Conservation (phyloP, 352 stramenopile species). For the Globisporangium polare region DNA sequence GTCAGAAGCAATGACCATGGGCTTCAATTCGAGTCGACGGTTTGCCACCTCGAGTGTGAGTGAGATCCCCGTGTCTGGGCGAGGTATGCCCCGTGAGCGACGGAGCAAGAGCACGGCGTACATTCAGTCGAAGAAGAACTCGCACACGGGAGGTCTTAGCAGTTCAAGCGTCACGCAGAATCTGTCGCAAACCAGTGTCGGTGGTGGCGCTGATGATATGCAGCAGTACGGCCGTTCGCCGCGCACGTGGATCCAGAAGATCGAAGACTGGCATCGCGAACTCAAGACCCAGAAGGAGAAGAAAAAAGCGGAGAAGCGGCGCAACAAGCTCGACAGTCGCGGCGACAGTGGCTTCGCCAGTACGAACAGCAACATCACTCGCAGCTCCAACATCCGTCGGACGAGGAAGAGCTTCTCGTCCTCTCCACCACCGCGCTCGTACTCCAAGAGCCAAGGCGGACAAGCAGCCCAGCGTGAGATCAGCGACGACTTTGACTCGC, state of each 20-base stretch:
- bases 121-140: conserved; percentile 35
- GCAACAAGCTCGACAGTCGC: conserved; percentile 41
- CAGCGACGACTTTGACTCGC: conserved; percentile 8
- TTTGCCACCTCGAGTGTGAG: conserved; percentile 16
- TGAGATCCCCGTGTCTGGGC: conserved; percentile 1
- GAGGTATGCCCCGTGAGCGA: conserved; percentile 30
- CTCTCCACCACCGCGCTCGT: conserved; percentile 11
- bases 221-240: conserved; percentile 50
- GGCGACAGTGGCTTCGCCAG: conserved; percentile 25
- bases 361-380: conserved; percentile 11
- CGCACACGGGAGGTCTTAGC: conserved; percentile 6
- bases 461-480: conserved; percentile 1
- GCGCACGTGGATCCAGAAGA: conserved; percentile 70
- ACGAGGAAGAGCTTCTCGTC: conserved; percentile 20
- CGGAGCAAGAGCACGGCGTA: conserved; percentile 73
- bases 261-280: conserved; percentile 81
- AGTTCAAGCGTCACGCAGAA: conserved; percentile 12
- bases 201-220: conserved; percentile 31
- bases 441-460: conserved; percentile 17
- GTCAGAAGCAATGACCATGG: conserved; percentile 21
- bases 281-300: conserved; percentile 76
- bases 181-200: background rate
- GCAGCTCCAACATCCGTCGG: conserved; percentile 19
- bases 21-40: conserved; percentile 10
- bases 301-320: conserved; percentile 69